Conservation (phyloP, 441 rosid species). For the Gossypium gossypioides region DNA sequence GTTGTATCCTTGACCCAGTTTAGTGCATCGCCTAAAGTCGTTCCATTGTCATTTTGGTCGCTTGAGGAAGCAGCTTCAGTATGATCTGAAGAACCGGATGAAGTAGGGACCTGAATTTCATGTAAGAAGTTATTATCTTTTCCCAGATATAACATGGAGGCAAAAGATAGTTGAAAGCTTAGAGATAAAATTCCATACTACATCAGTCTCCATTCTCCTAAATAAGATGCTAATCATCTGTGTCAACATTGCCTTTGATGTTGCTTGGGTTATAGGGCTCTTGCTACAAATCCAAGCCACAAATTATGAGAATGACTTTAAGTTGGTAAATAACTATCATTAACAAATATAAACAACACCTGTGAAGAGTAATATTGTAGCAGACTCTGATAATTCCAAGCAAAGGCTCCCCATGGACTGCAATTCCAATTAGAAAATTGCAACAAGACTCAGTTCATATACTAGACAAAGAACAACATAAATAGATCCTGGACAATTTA, state of each 20-base stretch:
- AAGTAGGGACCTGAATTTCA: slow-evolving; percentile 41
- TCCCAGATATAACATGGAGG: not conserved
- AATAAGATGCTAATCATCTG: slow-evolving; percentile 93
- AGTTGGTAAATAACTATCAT: not conserved
- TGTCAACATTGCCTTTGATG: slow-evolving; percentile 98
- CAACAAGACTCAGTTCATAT: not conserved
- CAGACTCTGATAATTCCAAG: slow-evolving; percentile 95
- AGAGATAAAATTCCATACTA: slow-evolving; percentile 29
- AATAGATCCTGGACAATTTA: slow-evolving; percentile 22
- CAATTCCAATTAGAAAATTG: slow-evolving; percentile 13
- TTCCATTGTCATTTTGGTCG: slow-evolving; percentile 55
- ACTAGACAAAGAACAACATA: slow-evolving; percentile 5
- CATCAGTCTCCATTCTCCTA: slow-evolving; percentile 93
- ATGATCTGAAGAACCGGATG: slow-evolving; percentile 42
- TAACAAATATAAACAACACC: slow-evolving; percentile 36
- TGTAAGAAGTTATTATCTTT: not conserved
- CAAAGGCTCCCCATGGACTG: slow-evolving; percentile 97
- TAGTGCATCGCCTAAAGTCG: slow-evolving; percentile 75
- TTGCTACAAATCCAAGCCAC: slow-evolving; percentile 57
- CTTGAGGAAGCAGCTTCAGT: slow-evolving; percentile 38
- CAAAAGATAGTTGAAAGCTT: not conserved
- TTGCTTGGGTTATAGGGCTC: slow-evolving; percentile 97
- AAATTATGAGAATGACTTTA: slow-evolving; percentile 21
- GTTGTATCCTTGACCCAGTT: slow-evolving; percentile 60
- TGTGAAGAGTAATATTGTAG: slow-evolving; percentile 91